A percentile compares a stretch with the other conserved stretches of the same genome.
phyloP scores from a whole-genome alignment of 257 asterid species.

The Anisodus acutangulus region DNA sequence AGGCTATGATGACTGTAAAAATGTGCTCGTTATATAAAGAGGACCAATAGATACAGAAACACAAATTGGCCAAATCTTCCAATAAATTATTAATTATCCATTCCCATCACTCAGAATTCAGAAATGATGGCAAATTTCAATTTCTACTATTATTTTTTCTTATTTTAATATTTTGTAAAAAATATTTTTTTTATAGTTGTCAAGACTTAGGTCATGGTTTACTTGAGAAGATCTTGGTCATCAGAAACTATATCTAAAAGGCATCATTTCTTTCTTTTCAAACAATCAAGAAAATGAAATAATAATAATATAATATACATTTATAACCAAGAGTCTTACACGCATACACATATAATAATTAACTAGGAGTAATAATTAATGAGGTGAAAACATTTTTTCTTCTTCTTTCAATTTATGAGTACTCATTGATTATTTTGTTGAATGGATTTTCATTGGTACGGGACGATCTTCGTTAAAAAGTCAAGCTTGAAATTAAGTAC shows the following conservation, averaged over 20 bases:
- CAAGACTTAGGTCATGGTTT: slow-evolving; percentile 24
- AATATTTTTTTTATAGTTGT: neutral
- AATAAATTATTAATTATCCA: slow-evolving; percentile 26
- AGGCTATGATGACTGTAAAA: slow-evolving; percentile 37
- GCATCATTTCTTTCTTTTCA: slow-evolving; percentile 24
- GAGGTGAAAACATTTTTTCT: neutral
- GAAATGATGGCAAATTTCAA: slow-evolving; percentile 17
- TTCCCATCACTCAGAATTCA: slow-evolving; percentile 24
- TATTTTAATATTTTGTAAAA: neutral
- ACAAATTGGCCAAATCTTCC: slow-evolving; percentile 13
- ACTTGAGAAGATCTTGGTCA: slow-evolving; percentile 25
- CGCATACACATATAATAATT: neutral
- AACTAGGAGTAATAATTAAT: neutral
- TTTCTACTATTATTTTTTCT: neutral
- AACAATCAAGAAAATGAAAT: neutral
- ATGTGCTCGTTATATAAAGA: slow-evolving; percentile 30
- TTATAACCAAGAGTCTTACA: neutral
- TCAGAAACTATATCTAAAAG: slow-evolving; percentile 27
- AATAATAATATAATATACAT: neutral
- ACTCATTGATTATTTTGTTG: slow-evolving; percentile 19
- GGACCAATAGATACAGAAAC: neutral
- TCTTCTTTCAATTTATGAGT: slow-evolving; percentile 22
- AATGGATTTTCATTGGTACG: slow-evolving; percentile 21
- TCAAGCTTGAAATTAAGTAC: slow-evolving; percentile 23
- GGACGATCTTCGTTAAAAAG: neutral